Percentiles rank a stretch among this genome's conserved stretches.
These are phyloP conservation scores for Lupinus albus DNA, from an alignment of 306 rosid species.

Conservation along the genomic window DNA sequence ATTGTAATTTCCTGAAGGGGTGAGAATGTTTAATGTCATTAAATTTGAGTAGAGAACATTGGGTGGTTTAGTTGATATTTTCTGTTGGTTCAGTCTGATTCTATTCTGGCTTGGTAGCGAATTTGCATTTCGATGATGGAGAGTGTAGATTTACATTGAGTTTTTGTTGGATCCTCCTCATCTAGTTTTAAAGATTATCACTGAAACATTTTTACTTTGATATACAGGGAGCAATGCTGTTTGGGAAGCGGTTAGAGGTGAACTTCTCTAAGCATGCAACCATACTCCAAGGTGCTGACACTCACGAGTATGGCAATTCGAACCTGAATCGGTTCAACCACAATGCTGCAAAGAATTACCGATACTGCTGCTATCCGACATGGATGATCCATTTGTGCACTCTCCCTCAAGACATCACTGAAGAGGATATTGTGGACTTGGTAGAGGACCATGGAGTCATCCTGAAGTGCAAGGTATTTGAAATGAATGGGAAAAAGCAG, in stretches of 20 bases:
- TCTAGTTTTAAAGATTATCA: background rate
- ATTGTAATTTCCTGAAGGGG: background rate
- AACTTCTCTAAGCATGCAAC: slow-evolving; percentile 89
- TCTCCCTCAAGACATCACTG: slow-evolving; percentile 82
- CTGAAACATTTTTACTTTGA: slow-evolving; percentile 28
- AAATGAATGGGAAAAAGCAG: slow-evolving; percentile 97
- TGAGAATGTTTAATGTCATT: background rate
- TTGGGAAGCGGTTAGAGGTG: slow-evolving; percentile 92
- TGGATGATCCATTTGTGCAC: slow-evolving; percentile 89
- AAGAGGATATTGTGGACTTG: slow-evolving; percentile 80
- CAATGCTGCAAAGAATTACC: slow-evolving; percentile 97
- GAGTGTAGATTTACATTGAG: background rate
- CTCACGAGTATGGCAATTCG: slow-evolving; percentile 80
- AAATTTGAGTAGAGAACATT: background rate
- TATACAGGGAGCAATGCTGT: slow-evolving; percentile 75
- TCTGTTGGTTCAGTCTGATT: slow-evolving; percentile 3
- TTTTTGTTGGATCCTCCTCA: background rate
- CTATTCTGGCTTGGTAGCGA: background rate
- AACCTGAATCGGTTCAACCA: slow-evolving; percentile 98
- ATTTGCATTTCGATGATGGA: slow-evolving; percentile 6
- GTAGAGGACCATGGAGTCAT: slow-evolving; percentile 81
- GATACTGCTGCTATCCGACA: slow-evolving; percentile 96
- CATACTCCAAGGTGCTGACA: slow-evolving; percentile 92
- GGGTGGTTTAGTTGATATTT: background rate
- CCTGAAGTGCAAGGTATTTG: slow-evolving; percentile 77